Percentiles rank a stretch among this genome's conserved stretches.
phyloP scores from a whole-genome alignment of 2,329 filamentous ascomycete species.

The Waltergamsia citrina region DNA sequence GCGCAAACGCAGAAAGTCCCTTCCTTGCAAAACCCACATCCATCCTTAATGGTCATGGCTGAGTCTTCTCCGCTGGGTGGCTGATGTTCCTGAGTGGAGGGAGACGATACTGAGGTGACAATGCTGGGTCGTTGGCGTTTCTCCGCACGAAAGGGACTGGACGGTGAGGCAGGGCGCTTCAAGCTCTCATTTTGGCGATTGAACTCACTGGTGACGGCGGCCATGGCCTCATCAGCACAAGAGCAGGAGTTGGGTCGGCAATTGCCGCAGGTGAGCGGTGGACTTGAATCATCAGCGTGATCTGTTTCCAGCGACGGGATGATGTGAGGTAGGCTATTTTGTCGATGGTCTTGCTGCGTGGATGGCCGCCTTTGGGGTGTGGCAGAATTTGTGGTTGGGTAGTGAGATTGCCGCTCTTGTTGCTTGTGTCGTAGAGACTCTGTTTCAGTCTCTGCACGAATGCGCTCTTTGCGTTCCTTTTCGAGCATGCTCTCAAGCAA shows the following conservation, averaged over 20 bases:
- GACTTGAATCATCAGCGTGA: conserved; percentile 17
- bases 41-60: conserved; percentile 40
- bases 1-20: conserved; percentile 78
- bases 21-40: conserved; percentile 75
- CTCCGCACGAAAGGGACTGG: conserved; percentile 30
- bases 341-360: neutral
- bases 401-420: conserved; percentile 3
- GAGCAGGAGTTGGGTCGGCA: conserved; percentile 47
- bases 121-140: conserved; percentile 46
- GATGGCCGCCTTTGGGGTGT: neutral
- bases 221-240: conserved; percentile 49
- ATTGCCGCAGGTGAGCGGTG: conserved; percentile 41
- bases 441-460: conserved; percentile 31
- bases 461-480: conserved; percentile 41
- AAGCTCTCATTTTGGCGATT: conserved; percentile 11
- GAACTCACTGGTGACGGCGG: conserved; percentile 22
- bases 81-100: neutral
- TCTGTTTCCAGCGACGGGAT: conserved; percentile 41
- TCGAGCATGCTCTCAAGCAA: conserved; percentile 55
- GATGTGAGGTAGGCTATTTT: conserved; percentile 29
- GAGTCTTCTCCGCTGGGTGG: conserved; percentile 13
- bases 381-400: neutral
- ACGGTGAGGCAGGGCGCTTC: conserved; percentile 41
- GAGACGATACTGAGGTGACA: neutral
- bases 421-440: conserved; percentile 23